phyloP scores from a whole-genome alignment of 2,329 filamentous ascomycete genomes.

The Hypoxylon sp. region DNA sequence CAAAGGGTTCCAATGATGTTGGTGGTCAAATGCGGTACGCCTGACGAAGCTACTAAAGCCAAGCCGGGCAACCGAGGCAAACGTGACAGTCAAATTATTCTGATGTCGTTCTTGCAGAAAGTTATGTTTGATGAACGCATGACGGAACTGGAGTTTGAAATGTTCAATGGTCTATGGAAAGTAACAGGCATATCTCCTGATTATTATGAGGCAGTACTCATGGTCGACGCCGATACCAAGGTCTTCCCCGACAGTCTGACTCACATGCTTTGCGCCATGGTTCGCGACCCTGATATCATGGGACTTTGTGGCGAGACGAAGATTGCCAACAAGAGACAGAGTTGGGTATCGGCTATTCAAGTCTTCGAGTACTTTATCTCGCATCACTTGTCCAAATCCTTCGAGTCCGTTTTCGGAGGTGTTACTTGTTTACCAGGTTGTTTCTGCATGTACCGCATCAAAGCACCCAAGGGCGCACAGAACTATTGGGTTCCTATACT shows the following conservation, averaged over 20 bases:
- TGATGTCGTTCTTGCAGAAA: constrained; percentile 99
- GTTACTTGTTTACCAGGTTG: constrained; percentile 98
- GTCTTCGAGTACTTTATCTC: constrained; percentile 99
- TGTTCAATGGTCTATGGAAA: constrained; percentile 99
- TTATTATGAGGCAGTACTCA: constrained; percentile 97
- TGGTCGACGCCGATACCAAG: constrained; percentile 99
- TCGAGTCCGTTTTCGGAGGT: constrained; percentile 98
- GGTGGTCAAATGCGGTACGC: constrained; percentile 95
- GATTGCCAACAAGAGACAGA: constrained; percentile 97
- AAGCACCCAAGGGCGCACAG: constrained; percentile 96
- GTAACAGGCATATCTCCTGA: constrained; percentile 98
- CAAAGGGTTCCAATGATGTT: constrained; percentile 98
- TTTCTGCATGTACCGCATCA: constrained; percentile 99
- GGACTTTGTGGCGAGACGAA: constrained; percentile 98
- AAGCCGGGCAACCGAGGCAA: constrained; percentile 99
- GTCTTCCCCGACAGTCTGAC: constrained; percentile 98
- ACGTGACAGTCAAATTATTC: constrained; percentile 97
- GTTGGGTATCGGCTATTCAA: constrained; percentile 97
- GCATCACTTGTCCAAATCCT: constrained; percentile 95
- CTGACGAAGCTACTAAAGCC: constrained; percentile 82
- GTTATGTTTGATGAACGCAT: constrained; percentile 99
- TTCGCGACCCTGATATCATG: constrained; percentile 99
- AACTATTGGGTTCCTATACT: constrained; percentile 99
- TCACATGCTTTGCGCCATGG: constrained; percentile 99
- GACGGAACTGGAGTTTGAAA: constrained; percentile 99